These are phyloP conservation scores for Basipetospora chlamydospora DNA, from an alignment of 2,329 filamentous ascomycete species.

Conservation along the genomic window DNA sequence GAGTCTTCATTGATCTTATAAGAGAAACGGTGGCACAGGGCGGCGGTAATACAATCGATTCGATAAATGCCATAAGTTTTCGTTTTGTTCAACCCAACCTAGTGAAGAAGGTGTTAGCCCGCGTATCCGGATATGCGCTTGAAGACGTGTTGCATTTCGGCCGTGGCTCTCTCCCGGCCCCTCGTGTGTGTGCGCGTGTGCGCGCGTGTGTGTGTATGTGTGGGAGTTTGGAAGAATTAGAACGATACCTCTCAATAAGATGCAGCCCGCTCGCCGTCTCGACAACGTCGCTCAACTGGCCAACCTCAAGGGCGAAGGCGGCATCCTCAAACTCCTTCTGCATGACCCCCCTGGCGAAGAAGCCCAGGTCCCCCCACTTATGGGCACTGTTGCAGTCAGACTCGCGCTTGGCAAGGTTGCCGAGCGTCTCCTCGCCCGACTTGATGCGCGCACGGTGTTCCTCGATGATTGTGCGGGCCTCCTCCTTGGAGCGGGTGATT, in stretches of 20 bases:
- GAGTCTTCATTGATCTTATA: no score
- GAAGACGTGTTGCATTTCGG: no score
- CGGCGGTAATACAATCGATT: no score
- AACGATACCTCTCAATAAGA: conserved; percentile 72
- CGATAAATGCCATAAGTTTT: no score
- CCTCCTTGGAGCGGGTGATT: conserved; percentile 78
- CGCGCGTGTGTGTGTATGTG: no score
- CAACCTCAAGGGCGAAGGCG: conserved; percentile 75
- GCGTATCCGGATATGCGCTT: no score
- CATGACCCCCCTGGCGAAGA: conserved; percentile 92
- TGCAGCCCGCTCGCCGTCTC: conserved; percentile 91
- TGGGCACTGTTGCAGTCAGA: conserved; percentile 92
- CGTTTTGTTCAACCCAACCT: conserved; percentile 4
- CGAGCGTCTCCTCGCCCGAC: conserved; percentile 52
- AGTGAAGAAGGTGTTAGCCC: no score
- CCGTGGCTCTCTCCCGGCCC: no score
- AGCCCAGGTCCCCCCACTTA: conserved; percentile 88
- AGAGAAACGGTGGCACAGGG: no score
- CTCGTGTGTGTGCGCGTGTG: no score
- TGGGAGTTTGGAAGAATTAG: no score
- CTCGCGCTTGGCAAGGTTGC: conserved; percentile 74
- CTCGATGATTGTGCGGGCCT: conserved; percentile 65
- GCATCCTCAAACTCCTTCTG: conserved; percentile 98
- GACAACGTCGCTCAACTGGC: conserved; percentile 74
- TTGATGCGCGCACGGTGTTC: conserved; percentile 64